Evolutionary conservation across 176 grass and related monocot species (phyloP), one percentile per base, ranked within the genome.

Genomic region (Poa pratensis): DNA sequence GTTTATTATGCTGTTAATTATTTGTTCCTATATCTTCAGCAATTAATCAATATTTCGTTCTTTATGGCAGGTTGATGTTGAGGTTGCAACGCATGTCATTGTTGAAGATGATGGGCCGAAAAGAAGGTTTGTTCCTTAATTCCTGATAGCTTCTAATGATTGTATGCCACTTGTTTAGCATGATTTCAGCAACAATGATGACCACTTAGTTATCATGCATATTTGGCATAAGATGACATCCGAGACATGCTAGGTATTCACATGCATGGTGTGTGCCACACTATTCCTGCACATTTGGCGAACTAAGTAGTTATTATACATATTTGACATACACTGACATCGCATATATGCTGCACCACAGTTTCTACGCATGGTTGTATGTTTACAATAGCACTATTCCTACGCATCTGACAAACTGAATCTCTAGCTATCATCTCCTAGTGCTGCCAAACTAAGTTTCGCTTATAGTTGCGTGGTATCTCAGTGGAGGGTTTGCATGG

Each of bases 61-160:
- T 84, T 77, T 82, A 75, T 82, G 24, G 57, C 91, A 98, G 96
- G 78, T 92, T 77, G 96, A 90, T 82, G 66, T 94, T 74, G 93
- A 98, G 24, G 82, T 98, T 86, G 89, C 91, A 80, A 98, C 96
- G 54, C 91, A 90, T 74, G 52, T 98, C 61, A 69, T 87, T 94
- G 85, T 98, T 73, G 65, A 98, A 94, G 85, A 93, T 84, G 96
- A 95, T 70, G 96, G 96, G 49, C 96, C 96, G 45, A 98, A 98
- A 70, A 88, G 88, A 92, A 98, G 96, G 96, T 95, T 80, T 86
- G 63, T 62, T 86, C 6, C 81, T 65, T 30, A 59, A 43, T 43
- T 43, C 42, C 0, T 43, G 8, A 43, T 73, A 43, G 11, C 3
- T 83, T n/a, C 58, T 83, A 76, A 34, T 87, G 51, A 80, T 64